Percentiles rank a stretch among this genome's conserved stretches.
Conservation (phyloP, 2,329 filamentous ascomycete species). For the Epichloe uncinata region DNA sequence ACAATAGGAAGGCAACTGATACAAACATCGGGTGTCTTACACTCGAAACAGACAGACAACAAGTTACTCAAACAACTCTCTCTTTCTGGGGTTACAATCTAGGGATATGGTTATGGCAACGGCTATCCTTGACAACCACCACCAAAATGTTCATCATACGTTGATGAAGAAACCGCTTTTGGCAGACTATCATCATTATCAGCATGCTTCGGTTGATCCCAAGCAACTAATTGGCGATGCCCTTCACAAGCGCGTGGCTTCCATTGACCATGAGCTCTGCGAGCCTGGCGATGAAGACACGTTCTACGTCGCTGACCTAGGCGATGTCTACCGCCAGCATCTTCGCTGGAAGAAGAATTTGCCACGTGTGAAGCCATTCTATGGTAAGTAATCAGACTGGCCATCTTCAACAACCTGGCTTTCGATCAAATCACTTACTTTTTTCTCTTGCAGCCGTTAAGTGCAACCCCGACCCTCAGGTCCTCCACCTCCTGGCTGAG, state of each 20-base stretch:
- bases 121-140: slow-evolving; percentile 40
- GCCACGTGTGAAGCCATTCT: slow-evolving; percentile 87
- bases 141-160: slow-evolving; percentile 33
- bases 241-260: slow-evolving; percentile 71
- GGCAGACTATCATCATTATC: slow-evolving; percentile 26
- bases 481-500: slow-evolving; percentile 74
- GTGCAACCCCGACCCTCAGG: slow-evolving; percentile 88
- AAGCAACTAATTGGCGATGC: slow-evolving; percentile 80
- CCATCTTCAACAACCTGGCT: not conserved
- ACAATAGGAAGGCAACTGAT: not conserved
- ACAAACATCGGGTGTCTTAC: not conserved
- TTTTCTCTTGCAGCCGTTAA: slow-evolving; percentile 64
- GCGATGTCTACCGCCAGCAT: slow-evolving; percentile 97
- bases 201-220: slow-evolving; percentile 33
- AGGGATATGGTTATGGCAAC: slow-evolving; percentile 54
- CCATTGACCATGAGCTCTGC: slow-evolving; percentile 77
- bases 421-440: not conserved
- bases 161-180: slow-evolving; percentile 31
- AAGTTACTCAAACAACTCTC: not conserved
- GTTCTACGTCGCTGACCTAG: slow-evolving; percentile 96
- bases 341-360: slow-evolving; percentile 95
- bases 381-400: slow-evolving; percentile 45
- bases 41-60: not conserved
- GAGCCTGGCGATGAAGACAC: slow-evolving; percentile 90
- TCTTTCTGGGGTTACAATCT: slow-evolving; percentile 5